These are phyloP conservation scores for Kalmanozyma brasiliensis DNA, from an alignment of 1,284 basidiomycete genomes.

Conservation along the genomic window DNA sequence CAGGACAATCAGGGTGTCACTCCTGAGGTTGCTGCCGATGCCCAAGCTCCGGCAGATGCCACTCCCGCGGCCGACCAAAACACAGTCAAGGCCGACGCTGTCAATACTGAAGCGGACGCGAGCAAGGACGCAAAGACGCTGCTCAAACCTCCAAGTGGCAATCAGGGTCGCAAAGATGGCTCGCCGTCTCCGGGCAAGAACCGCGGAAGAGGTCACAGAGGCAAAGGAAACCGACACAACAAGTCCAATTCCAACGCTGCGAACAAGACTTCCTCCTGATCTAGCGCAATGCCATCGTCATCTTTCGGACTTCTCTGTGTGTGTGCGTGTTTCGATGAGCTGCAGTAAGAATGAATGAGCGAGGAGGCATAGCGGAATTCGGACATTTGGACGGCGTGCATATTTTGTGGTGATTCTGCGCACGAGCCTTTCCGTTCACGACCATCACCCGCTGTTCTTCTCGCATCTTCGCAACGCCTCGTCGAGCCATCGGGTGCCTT, in stretches of 20 bases:
- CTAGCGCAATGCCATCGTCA: neutral
- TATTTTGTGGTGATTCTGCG: constrained; percentile 12
- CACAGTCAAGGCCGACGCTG: neutral
- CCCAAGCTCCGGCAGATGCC: neutral
- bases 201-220: constrained; percentile 16
- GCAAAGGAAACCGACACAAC: constrained; percentile 34
- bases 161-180: constrained; percentile 20
- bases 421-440: constrained; percentile 22
- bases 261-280: constrained; percentile 16
- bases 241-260: constrained; percentile 30
- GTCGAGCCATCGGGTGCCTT: too few species aligned
- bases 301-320: too few species aligned
- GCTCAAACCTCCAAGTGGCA: constrained; percentile 3
- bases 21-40: constrained; percentile 2
- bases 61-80: neutral
- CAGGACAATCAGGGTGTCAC: constrained; percentile 13
- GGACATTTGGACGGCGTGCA: too few species aligned
- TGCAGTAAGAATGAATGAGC: too few species aligned
- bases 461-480: too few species aligned
- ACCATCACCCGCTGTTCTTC: too few species aligned
- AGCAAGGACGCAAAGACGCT: constrained; percentile 4
- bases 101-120: neutral
- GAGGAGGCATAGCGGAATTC: too few species aligned
- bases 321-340: too few species aligned
- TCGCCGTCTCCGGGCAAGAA: constrained; percentile 22